These are phyloP conservation scores for Boletus smithii DNA, from an alignment of 1,284 basidiomycete genomes.

Conservation along the genomic window DNA sequence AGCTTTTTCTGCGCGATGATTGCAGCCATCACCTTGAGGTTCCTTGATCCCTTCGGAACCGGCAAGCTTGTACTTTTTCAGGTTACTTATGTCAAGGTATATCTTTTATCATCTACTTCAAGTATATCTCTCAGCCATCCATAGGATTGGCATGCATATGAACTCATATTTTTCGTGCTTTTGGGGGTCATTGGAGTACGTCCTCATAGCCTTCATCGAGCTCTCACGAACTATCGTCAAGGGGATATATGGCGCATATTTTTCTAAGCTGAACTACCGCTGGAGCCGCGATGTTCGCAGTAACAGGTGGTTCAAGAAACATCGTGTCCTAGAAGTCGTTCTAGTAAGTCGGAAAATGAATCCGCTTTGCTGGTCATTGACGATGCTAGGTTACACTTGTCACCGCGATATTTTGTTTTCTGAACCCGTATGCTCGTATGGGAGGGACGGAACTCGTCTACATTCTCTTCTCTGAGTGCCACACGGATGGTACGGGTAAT, in stretches of 20 bases:
- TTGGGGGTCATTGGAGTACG: slow-evolving; percentile 83
- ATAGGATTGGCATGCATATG: slow-evolving; percentile 86
- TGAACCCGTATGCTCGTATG: slow-evolving; percentile 91
- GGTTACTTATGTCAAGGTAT: slow-evolving; percentile 82
- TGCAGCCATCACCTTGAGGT: slow-evolving; percentile 83
- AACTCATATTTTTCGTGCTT: slow-evolving; percentile 79
- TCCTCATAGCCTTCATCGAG: not conserved
- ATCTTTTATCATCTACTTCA: not conserved
- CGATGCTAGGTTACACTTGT: slow-evolving; percentile 64
- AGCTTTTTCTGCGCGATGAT: slow-evolving; percentile 96
- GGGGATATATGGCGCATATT: slow-evolving; percentile 93
- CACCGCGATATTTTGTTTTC: slow-evolving; percentile 77
- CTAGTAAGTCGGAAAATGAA: slow-evolving; percentile 50
- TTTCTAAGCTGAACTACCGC: slow-evolving; percentile 87
- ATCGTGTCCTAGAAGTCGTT: slow-evolving; percentile 84
- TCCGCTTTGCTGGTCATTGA: slow-evolving; percentile 7
- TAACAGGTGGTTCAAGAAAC: slow-evolving; percentile 73
- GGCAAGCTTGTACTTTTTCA: slow-evolving; percentile 84
- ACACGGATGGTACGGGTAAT: slow-evolving; percentile 48
- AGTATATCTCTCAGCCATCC: slow-evolving; percentile 2
- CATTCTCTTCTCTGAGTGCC: slow-evolving; percentile 88
- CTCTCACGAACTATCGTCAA: slow-evolving; percentile 30
- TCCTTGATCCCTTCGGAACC: slow-evolving; percentile 90
- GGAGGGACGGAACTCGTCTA: slow-evolving; percentile 93
- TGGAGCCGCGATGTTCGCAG: slow-evolving; percentile 85